These are phyloP conservation scores for Tympanopsis confertula DNA, from an alignment of 2,329 filamentous ascomycete genomes.

Conservation along the genomic window DNA sequence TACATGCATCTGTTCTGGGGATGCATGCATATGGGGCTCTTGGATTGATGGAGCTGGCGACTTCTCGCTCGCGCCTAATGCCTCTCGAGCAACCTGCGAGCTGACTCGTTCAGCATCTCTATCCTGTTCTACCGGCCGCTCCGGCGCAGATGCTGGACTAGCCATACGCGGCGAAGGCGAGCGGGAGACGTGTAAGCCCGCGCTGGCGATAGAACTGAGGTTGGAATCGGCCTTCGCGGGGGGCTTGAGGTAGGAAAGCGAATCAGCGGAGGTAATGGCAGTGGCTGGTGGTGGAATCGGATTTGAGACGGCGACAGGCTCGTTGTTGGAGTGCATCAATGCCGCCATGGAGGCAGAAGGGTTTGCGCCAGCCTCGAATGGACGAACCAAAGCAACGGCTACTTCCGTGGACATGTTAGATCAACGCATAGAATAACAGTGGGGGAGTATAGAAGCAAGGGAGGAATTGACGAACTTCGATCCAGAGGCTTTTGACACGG, in stretches of 20 bases:
- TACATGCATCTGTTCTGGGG: neutral
- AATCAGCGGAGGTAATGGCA: slow-evolving; percentile 15
- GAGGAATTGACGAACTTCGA: too few species aligned
- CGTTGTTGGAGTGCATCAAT: slow-evolving; percentile 25
- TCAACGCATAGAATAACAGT: too few species aligned
- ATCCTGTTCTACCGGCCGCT: neutral
- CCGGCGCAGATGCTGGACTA: neutral
- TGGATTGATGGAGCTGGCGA: neutral
- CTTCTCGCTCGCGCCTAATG: neutral
- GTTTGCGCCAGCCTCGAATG: too few species aligned
- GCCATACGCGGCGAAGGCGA: slow-evolving; percentile 4
- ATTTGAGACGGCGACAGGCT: slow-evolving; percentile 22
- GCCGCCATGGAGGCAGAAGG: slow-evolving; percentile 31
- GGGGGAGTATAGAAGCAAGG: too few species aligned
- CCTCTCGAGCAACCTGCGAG: neutral
- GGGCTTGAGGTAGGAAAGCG: slow-evolving; percentile 19
- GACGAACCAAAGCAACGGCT: too few species aligned
- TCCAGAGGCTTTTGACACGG: too few species aligned
- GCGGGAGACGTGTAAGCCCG: slow-evolving; percentile 20
- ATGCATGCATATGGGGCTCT: neutral
- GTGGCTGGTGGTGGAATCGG: slow-evolving; percentile 15
- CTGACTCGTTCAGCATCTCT: neutral
- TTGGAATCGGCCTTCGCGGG: slow-evolving; percentile 20
- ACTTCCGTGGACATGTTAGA: too few species aligned
- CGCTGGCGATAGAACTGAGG: slow-evolving; percentile 25